phyloP scores from a whole-genome alignment of 176 grass and related monocot species.

The Lolium multiflorum region DNA sequence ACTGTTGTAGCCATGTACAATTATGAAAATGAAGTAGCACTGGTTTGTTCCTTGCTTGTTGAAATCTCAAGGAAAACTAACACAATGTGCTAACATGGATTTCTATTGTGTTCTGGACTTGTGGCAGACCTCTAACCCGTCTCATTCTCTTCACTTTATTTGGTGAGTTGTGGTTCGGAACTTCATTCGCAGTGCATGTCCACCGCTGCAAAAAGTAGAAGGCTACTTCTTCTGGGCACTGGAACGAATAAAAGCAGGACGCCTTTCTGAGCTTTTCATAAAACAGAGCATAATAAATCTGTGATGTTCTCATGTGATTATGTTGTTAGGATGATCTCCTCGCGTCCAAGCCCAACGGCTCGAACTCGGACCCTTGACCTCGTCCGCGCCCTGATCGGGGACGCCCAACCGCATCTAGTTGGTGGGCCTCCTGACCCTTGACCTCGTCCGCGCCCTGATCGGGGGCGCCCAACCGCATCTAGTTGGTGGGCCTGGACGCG shows the following conservation, averaged over 20 bases:
- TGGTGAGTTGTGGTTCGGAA: not conserved
- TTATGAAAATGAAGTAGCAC: not conserved
- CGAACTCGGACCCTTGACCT: too few relatives aligned
- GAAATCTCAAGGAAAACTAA: not conserved
- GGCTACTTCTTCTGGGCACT: not conserved
- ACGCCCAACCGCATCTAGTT: too few relatives aligned
- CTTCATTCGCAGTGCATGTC: not conserved
- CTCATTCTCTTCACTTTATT: not conserved
- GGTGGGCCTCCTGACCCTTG: too few relatives aligned
- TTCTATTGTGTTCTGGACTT: not conserved
- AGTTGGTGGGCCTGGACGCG: too few relatives aligned
- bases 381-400: too few relatives aligned
- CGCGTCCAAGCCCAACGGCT: too few relatives aligned
- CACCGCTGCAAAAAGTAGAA: not conserved
- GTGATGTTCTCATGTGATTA: not conserved
- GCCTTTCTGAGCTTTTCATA: not conserved
- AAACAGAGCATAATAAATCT: not conserved
- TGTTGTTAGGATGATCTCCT: too few relatives aligned
- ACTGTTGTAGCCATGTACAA: not conserved
- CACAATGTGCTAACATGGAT: not conserved
- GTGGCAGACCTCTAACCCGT: not conserved
- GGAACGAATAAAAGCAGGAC: conserved; percentile 27
- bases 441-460: too few relatives aligned
- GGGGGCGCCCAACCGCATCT: too few relatives aligned
- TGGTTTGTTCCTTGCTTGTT: not conserved